Base-by-base conservation (phyloP, 176 grass and related monocot genomes). In the Phoenix dactylifera region DNA sequence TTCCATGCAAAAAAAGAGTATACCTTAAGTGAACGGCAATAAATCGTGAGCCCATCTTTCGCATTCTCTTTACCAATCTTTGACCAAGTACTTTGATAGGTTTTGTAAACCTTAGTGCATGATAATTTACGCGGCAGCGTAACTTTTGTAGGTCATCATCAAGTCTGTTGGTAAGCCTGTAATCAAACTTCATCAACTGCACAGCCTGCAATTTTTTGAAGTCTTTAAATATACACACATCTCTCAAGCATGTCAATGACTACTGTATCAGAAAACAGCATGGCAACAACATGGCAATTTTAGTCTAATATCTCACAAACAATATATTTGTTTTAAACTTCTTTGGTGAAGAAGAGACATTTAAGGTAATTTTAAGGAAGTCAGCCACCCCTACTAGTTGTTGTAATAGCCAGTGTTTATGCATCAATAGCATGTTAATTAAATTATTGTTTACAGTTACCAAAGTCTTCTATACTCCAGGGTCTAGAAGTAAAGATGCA, bases 181-280 rank as follows among this genome's bases (percentile, higher is more conserved):
- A 97, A 80, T 97, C 92, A 80, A 97, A 97, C 64, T 91, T 97
- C 0, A 87, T 97, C 72, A 97, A 84, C 69, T 97, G 87, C 78
- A 97, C 77, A 35, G 52, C 87, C 92, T 97, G 92, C 57, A 84
- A 73, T 52, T 44, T 44, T 26, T 20, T 75, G 51, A 49, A 66
- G 50, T 16, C 50, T 19, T 61, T 60, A 16, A 76, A 62, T 54
- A 32, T 18, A 29, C 52, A 50, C 12, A 14, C 18, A 77, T 58
- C 3, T 24, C 14, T 63, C 20, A 14, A 16, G 32, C 16, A 29
- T 19, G 22, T 3, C 35, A 57, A 63, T 5, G 16, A 63, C 58
- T 24, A 67, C 18, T 62, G 5, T 30, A 69, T 7, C 25, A 49
- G 16, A 24, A 50, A 51, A 24, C 1, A 16, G 50, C 15, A 16